Percentiles rank a stretch among this genome's conserved stretches.
These are phyloP conservation scores for Gossypium rotundifolium DNA, from an alignment of 345 rosid genomes.

Conservation along the genomic window DNA sequence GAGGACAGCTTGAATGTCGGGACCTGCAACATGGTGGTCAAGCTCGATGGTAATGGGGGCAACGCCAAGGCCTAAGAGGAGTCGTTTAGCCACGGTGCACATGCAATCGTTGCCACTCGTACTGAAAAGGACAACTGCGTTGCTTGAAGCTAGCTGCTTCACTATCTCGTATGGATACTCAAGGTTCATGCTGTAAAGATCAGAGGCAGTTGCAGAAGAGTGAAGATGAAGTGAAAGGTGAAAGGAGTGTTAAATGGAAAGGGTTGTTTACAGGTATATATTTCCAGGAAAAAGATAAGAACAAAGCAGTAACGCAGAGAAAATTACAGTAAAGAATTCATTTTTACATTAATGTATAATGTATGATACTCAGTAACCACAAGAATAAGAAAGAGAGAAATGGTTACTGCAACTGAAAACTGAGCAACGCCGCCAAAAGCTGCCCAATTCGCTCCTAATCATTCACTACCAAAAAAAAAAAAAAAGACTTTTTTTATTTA, in stretches of 20 bases:
- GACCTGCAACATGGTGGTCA: constrained; percentile 41
- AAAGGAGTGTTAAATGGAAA: background rate
- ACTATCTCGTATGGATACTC: constrained; percentile 42
- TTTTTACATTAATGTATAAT: no score
- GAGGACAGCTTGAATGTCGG: constrained; percentile 37
- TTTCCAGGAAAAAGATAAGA: background rate
- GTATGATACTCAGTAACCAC: no score
- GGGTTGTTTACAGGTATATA: background rate
- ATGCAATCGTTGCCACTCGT: constrained; percentile 68
- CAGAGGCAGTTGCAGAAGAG: no score
- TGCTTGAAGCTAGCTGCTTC: constrained; percentile 47
- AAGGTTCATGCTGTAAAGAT: background rate
- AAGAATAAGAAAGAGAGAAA: no score
- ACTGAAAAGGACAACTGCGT: constrained; percentile 79
- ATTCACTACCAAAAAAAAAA: no score
- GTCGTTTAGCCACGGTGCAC: constrained; percentile 91
- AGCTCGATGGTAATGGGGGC: constrained; percentile 77
- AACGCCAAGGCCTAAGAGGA: constrained; percentile 81
- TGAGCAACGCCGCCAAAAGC: constrained; percentile 8
- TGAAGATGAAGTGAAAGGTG: no score
- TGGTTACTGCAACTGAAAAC: background rate
- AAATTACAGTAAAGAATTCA: no score
- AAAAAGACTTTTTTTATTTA: no score
- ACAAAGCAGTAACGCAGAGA: background rate
- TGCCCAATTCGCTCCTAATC: background rate